These are phyloP conservation scores for Fonsecaea pedrosoi DNA, from an alignment of 2,329 filamentous ascomycete genomes.

Conservation along the genomic window DNA sequence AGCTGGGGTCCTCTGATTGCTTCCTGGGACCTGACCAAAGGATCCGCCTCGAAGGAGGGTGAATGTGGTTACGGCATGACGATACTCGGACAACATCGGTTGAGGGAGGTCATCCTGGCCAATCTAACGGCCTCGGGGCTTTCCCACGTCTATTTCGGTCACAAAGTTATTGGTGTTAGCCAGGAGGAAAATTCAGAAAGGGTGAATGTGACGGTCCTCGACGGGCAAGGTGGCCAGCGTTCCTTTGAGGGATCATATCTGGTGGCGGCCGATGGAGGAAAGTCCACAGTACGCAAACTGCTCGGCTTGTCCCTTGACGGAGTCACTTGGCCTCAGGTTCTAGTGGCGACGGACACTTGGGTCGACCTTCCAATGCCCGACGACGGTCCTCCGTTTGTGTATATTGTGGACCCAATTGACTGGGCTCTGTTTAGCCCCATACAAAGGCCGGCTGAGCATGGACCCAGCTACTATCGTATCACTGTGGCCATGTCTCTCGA, in stretches of 20 bases:
- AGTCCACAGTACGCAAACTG: conserved; percentile 6
- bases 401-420: background rate
- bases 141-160: background rate
- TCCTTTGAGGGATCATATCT: background rate
- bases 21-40: background rate
- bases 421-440: conserved; percentile 4
- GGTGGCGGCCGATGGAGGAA: conserved; percentile 10
- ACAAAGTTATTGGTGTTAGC: background rate
- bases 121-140: background rate
- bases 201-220: background rate
- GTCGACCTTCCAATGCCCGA: background rate
- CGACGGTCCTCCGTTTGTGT: background rate
- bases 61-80: conserved; percentile 7
- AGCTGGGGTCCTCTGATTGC: background rate
- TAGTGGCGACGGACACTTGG: conserved; percentile 8
- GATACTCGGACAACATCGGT: background rate
- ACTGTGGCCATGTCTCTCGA: background rate
- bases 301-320: background rate
- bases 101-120: conserved; percentile 2
- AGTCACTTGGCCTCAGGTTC: conserved; percentile 1
- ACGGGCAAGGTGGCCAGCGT: background rate
- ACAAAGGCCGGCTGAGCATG: background rate
- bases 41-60: background rate
- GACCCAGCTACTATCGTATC: background rate
- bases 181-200: background rate